A percentile compares a stretch with the other conserved stretches of the same genome.
These are phyloP conservation scores for Diaporthe ampelina DNA, from an alignment of 2,329 filamentous ascomycete genomes.

Conservation along the genomic window DNA sequence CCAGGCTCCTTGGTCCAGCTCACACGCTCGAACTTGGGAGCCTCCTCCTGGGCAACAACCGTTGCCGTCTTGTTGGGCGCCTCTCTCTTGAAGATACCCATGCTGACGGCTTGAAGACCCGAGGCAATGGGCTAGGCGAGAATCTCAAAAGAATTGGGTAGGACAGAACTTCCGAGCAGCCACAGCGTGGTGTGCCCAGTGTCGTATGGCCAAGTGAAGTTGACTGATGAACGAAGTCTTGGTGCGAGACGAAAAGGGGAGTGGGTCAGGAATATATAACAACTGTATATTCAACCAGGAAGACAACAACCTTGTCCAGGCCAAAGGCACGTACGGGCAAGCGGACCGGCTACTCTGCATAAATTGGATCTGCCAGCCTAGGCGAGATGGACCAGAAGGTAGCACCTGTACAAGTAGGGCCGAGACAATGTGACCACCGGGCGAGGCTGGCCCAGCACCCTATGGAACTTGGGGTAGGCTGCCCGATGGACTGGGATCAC, in stretches of 20 bases:
- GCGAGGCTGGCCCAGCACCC: constrained; percentile 23
- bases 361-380: constrained; percentile 36
- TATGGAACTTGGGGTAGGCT: constrained; percentile 23
- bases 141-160: constrained; percentile 6
- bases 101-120: constrained; percentile 39
- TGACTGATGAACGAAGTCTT: neutral
- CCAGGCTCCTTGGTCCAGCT: constrained; percentile 69
- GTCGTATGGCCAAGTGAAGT: constrained; percentile 16
- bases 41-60: constrained; percentile 58
- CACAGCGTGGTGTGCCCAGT: constrained; percentile 25
- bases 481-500: constrained; percentile 32
- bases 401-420: neutral
- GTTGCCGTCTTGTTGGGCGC: constrained; percentile 46
- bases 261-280: constrained; percentile 35
- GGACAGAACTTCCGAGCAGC: neutral
- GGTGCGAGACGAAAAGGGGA: neutral
- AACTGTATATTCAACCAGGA: constrained; percentile 10
- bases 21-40: constrained; percentile 64
- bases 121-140: neutral
- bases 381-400: constrained; percentile 15
- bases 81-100: constrained; percentile 47
- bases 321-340: constrained; percentile 23
- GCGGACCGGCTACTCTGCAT: constrained; percentile 34
- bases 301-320: neutral
- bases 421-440: constrained; percentile 23